Evolutionary conservation across 129 eudicot species (phyloP).

Genomic region (Centaurea solstitialis): DNA sequence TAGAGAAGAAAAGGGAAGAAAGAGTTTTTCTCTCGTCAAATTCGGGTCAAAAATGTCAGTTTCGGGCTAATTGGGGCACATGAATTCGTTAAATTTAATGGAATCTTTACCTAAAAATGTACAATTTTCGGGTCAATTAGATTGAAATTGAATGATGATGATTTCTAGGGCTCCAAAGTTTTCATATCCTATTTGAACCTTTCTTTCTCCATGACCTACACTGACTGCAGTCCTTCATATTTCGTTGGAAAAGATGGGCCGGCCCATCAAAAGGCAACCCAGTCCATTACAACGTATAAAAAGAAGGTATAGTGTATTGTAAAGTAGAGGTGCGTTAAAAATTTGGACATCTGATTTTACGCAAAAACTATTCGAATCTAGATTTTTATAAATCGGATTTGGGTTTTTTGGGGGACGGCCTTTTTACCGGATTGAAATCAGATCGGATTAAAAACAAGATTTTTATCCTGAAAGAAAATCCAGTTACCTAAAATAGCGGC

Average conservation of each 20-base stretch:
- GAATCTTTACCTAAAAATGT: slow-evolving; percentile 28
- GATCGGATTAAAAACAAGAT: too few species aligned
- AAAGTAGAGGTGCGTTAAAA: too few species aligned
- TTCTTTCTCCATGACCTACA: neutral
- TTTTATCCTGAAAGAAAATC: too few species aligned
- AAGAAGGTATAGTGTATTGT: too few species aligned
- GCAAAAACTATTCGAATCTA: too few species aligned
- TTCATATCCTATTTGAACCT: neutral
- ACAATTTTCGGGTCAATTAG: slow-evolving; percentile 20
- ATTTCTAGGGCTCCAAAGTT: slow-evolving; percentile 27
- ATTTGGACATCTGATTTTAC: too few species aligned
- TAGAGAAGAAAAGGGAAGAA: slow-evolving; percentile 25
- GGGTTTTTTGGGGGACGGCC: too few species aligned
- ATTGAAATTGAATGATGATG: neutral
- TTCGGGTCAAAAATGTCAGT: slow-evolving; percentile 34
- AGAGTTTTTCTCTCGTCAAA: neutral
- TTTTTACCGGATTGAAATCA: too few species aligned
- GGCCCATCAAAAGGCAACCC: neutral
- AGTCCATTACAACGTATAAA: neutral
- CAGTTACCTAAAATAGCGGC: too few species aligned
- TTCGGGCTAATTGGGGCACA: slow-evolving; percentile 26
- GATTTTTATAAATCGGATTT: too few species aligned
- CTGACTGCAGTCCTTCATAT: neutral
- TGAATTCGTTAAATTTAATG: slow-evolving; percentile 3
- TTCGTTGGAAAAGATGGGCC: slow-evolving; percentile 5